Conservation (phyloP, 257 asterid species). For the Solanum habrochaites region DNA sequence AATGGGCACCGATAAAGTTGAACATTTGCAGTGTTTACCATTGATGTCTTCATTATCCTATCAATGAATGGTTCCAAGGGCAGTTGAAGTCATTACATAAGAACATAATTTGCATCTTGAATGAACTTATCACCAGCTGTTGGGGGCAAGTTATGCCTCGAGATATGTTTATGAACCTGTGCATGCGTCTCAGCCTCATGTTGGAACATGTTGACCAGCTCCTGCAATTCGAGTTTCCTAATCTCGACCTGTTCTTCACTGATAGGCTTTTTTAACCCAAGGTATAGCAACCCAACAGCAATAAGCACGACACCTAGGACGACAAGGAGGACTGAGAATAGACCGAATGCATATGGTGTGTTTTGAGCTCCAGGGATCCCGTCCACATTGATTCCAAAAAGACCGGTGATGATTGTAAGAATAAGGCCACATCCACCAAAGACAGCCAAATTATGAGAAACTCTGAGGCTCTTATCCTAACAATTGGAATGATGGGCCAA, state of each 20-base stretch:
- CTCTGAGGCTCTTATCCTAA: conserved; percentile 87
- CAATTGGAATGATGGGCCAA: not conserved
- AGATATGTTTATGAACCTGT: conserved; percentile 57
- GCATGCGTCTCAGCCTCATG: conserved; percentile 94
- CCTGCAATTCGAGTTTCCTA: conserved; percentile 70
- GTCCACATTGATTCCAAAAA: conserved; percentile 90
- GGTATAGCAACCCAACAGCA: conserved; percentile 59
- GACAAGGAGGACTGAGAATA: conserved; percentile 60
- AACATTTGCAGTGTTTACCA: not conserved
- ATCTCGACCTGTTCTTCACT: conserved; percentile 65
- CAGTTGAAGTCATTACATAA: conserved; percentile 8
- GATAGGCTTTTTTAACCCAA: conserved; percentile 68
- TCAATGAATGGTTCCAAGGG: not conserved
- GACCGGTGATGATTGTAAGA: conserved; percentile 72
- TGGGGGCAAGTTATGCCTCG: conserved; percentile 73
- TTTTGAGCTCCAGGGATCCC: conserved; percentile 76
- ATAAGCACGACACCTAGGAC: conserved; percentile 48
- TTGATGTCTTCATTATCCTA: not conserved
- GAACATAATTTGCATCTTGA: conserved; percentile 51
- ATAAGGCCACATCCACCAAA: conserved; percentile 95
- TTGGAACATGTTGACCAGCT: conserved; percentile 73
- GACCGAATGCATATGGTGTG: conserved; percentile 79
- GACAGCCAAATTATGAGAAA: conserved; percentile 77
- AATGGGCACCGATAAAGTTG: not conserved
- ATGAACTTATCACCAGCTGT: conserved; percentile 64